Conservation (phyloP, 2,329 filamentous ascomycete genomes). For the Chaetomium olivaceum region DNA sequence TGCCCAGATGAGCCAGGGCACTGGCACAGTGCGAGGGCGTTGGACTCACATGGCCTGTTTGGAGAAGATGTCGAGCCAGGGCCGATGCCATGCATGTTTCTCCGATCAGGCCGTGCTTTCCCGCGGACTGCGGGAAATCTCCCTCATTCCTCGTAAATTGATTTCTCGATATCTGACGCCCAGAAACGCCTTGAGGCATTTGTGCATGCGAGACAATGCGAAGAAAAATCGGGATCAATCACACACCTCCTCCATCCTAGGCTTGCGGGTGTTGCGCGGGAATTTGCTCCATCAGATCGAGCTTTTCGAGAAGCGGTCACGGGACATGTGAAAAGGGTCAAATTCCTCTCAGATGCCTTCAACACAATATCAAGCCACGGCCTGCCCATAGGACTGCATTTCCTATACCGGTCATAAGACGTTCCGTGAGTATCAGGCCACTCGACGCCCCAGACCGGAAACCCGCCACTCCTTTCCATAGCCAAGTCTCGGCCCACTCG, state of each 20-base stretch:
- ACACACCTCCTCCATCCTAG: background rate
- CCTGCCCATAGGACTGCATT: background rate
- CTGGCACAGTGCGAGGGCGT: slow-evolving; percentile 15
- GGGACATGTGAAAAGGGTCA: background rate
- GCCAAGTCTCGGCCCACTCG: slow-evolving; percentile 1
- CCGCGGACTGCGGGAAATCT: slow-evolving; percentile 14
- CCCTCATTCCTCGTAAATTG: background rate
- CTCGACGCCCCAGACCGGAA: background rate
- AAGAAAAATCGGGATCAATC: background rate
- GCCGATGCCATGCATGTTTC: background rate
- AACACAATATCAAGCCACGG: background rate
- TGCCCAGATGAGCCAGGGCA: too few species aligned
- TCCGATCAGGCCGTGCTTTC: slow-evolving; percentile 16
- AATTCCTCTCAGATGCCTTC: background rate
- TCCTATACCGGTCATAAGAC: background rate
- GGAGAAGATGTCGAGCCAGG: slow-evolving; percentile 2
- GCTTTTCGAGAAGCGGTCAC: background rate
- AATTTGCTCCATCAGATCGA: background rate
- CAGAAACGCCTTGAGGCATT: background rate
- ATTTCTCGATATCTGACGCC: background rate
- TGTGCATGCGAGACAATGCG: background rate
- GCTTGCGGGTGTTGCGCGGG: background rate
- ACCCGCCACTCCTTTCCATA: slow-evolving; percentile 6
- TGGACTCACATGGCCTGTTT: background rate
- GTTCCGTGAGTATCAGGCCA: slow-evolving; percentile 9